A percentile compares a stretch with the other conserved stretches of the same genome.
Conservation (phyloP, 108 stramenopile species). For the Discostella pseudostelligera region DNA sequence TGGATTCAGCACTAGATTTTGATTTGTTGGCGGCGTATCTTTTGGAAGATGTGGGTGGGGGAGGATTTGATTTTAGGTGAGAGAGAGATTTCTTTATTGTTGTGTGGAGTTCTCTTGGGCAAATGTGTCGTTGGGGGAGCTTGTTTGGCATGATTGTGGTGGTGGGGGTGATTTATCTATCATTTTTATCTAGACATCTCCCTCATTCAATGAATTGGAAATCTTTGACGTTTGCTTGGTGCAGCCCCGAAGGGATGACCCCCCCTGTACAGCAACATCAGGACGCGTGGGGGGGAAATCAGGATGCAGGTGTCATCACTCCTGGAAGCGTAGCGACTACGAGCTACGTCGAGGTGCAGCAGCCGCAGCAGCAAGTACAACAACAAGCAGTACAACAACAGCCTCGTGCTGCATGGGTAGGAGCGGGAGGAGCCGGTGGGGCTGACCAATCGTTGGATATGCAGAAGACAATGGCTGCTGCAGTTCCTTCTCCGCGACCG, state of each 20-base stretch:
- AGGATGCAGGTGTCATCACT: conserved; percentile 32
- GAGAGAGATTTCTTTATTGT: background rate
- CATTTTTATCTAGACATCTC: background rate
- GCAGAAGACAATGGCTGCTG: conserved; percentile 12
- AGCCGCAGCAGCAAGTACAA: background rate
- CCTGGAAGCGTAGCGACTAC: conserved; percentile 30
- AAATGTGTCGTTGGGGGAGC: background rate
- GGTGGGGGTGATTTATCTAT: too few species aligned
- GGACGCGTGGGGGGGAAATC: background rate
- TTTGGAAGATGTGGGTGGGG: conserved; percentile 60
- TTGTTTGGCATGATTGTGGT: too few species aligned
- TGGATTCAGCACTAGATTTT: conserved; percentile 67
- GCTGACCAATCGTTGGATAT: conserved; percentile 7
- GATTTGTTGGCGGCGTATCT: conserved; percentile 86
- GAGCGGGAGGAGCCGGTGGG: background rate
- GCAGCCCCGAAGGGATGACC: background rate
- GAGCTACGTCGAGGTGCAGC: conserved; percentile 33
- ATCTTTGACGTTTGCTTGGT: background rate
- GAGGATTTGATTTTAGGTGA: conserved; percentile 75
- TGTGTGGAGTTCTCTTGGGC: background rate
- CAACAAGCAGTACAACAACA: conserved; percentile 14
- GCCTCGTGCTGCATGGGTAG: conserved; percentile 7
- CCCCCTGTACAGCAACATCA: conserved; percentile 9
- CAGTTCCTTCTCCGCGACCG: conserved; percentile 8
- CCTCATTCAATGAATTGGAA: too few species aligned